phyloP scores from a whole-genome alignment of 164 flowering plant species.

The Magnolia changhungtana region DNA sequence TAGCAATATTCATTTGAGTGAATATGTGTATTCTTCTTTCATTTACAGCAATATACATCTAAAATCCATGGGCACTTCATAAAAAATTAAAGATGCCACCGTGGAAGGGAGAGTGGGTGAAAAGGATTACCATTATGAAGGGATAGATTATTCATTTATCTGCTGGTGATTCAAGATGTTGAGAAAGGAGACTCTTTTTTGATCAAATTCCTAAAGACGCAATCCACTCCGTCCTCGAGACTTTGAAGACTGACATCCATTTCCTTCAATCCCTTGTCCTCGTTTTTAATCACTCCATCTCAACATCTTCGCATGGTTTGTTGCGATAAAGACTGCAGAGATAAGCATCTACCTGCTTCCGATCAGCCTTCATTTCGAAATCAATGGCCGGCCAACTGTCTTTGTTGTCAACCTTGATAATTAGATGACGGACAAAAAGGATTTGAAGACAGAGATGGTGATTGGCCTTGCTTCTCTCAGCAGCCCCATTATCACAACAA shows the following conservation, averaged over 20 bases:
- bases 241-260: conserved; percentile 41
- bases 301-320: conserved; percentile 8
- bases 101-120: not conserved
- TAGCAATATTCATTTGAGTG: not conserved
- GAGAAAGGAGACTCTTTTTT: conserved; percentile 53
- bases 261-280: conserved; percentile 39
- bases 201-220: conserved; percentile 48
- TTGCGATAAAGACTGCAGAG: conserved; percentile 11
- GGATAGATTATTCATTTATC: not conserved
- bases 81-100: conserved; percentile 2
- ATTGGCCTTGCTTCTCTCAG: conserved; percentile 31
- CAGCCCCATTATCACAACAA: not conserved
- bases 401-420: conserved; percentile 24
- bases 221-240: conserved; percentile 47
- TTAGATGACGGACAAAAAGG: conserved; percentile 30
- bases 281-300: conserved; percentile 10
- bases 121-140: not conserved
- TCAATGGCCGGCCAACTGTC: conserved; percentile 18
- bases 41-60: not conserved
- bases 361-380: conserved; percentile 32
- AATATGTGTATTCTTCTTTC: not conserved
- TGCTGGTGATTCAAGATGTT: conserved; percentile 6
- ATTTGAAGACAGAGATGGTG: conserved; percentile 28
- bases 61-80: conserved; percentile 6
- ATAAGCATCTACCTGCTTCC: conserved; percentile 31